Evolutionary conservation across 2,329 filamentous ascomycete genomes (phyloP).

Genomic region (Madurella fahalii): DNA sequence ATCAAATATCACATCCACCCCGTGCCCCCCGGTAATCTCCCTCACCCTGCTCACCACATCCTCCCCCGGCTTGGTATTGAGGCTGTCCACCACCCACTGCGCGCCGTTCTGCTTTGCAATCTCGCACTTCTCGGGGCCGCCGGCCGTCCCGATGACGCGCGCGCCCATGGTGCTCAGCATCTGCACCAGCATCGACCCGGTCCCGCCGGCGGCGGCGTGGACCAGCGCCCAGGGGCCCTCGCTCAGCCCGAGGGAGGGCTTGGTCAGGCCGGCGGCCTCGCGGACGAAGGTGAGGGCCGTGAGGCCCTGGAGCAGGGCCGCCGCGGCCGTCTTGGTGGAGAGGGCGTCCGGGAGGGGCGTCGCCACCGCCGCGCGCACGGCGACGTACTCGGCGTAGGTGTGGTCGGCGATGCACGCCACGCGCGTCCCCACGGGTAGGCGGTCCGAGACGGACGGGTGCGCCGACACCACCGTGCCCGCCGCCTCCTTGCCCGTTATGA

Average conservation of each 20-base stretch:
- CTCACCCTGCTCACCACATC: constrained; percentile 56
- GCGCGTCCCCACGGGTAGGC: constrained; percentile 62
- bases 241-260: constrained; percentile 50
- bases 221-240: constrained; percentile 79
- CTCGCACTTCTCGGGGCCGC: constrained; percentile 66
- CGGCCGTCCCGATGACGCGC: constrained; percentile 74
- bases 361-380: constrained; percentile 45
- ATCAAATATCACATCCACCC: constrained; percentile 77
- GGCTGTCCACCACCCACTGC: constrained; percentile 67
- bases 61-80: constrained; percentile 36
- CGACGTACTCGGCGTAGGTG: constrained; percentile 55
- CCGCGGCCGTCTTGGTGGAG: constrained; percentile 59
- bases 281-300: constrained; percentile 76
- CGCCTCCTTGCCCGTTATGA: constrained; percentile 76
- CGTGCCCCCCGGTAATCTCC: constrained; percentile 67
- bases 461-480: constrained; percentile 60
- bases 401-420: constrained; percentile 63
- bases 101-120: constrained; percentile 69
- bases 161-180: constrained; percentile 69
- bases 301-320: constrained; percentile 72
- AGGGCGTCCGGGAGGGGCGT: constrained; percentile 62
- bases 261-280: constrained; percentile 49
- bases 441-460: constrained; percentile 32
- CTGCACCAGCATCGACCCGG: constrained; percentile 71
- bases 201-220: constrained; percentile 81